Percentiles rank a stretch among this genome's conserved stretches.
phyloP scores from a whole-genome alignment of 2,329 filamentous ascomycete genomes.

The Exophiala sp. region DNA sequence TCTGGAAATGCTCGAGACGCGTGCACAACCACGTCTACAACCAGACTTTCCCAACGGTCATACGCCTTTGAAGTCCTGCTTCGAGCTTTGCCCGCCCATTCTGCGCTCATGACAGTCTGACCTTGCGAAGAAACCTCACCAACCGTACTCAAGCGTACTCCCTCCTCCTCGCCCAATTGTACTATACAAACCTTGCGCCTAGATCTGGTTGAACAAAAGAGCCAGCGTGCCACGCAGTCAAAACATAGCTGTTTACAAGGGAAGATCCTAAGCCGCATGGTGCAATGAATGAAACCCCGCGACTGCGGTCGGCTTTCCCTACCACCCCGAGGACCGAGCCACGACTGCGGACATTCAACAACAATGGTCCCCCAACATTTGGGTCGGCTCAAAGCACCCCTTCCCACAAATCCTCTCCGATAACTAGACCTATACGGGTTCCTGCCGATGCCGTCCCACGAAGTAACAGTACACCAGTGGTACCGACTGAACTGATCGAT shows the following conservation, averaged over 20 bases:
- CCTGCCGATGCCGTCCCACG: constrained; percentile 20
- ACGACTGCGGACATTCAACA: constrained; percentile 15
- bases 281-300: constrained; percentile 80
- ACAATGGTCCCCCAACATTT: constrained; percentile 12
- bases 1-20: neutral
- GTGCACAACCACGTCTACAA: neutral
- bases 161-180: neutral
- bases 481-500: constrained; percentile 76
- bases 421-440: constrained; percentile 14
- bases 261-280: constrained; percentile 36
- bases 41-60: neutral
- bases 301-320: constrained; percentile 75
- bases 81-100: too few relatives aligned
- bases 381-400: constrained; percentile 14
- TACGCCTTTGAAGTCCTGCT: too few relatives aligned
- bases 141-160: neutral
- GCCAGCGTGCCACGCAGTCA: neutral
- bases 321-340: constrained; percentile 54
- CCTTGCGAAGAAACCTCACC: too few relatives aligned
- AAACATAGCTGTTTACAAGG: constrained; percentile 2
- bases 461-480: constrained; percentile 53
- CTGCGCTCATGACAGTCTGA: too few relatives aligned
- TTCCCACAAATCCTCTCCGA: constrained; percentile 25
- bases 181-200: neutral
- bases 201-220: neutral